Evolutionary conservation across 805 yeast genomes (phyloP), one percentile per base, ranked within the genome.

Genomic region (Saturnispora sanitii): DNA sequence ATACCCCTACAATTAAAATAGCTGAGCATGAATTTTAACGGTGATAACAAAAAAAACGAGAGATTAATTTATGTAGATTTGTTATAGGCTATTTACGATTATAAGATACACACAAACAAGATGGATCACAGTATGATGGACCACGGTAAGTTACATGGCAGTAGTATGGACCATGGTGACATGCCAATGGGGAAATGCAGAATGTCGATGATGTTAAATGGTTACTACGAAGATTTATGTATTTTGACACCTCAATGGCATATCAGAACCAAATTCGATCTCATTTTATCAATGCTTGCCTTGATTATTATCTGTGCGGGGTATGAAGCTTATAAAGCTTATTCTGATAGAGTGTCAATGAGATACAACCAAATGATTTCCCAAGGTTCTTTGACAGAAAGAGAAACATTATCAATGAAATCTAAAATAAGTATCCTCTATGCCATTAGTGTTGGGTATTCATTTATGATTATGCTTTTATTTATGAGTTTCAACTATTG

Each of bases 401-500:
- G 16, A 4, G 45, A 49, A 48, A 49, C 53, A 15, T 42, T 44
- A 13, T 38, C 35, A 2, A 54, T 47, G 42, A 61, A 54, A 36
- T 12, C 56, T 3, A 56, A 53, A 29, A 50, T 53, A 43, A 53
- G 68, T 2, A n/a, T 53, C 2, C 38, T 63, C 12, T 68, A 68
- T 45, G 71, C 68, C 1, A 18, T 62, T 15, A 56, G 61, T 42
- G 69, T 67, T n/a, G 64, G 66, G 15, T 66, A 63, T 48, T 65
- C 70, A 3, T 66, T 68, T 42, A 53, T 65, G 51, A 60, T 68
- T 48, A 68, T 68, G 74, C 56, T 68, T 48, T 62, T 68, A 11
- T 68, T 68, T 43, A 68, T 68, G 74, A 64, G 68, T 8, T 68
- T 65, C 50, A 68, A 68, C 45, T 57, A 65, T 37, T 68, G 71